Evolutionary conservation across 1,284 basidiomycete species (phyloP).

Genomic region (Papiliotrema flavescens): DNA sequence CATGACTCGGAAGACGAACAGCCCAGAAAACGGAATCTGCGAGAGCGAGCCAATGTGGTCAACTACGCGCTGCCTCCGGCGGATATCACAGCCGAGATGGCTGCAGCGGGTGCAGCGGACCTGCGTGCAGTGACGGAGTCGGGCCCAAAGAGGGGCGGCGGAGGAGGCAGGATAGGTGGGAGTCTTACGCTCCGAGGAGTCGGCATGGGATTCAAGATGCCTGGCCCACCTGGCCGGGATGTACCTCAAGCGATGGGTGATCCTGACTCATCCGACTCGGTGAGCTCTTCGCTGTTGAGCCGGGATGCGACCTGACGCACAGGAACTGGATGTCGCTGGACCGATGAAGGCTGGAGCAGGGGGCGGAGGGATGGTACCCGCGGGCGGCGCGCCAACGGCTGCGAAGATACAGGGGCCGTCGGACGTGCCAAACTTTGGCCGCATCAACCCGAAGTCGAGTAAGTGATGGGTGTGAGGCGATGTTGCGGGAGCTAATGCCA

Average conservation of each 20-base stretch:
- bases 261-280: conserved; percentile 42
- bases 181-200: conserved; percentile 20
- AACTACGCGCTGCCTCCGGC: conserved; percentile 47
- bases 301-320: too few species aligned
- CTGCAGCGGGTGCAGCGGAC: conserved; percentile 19
- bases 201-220: conserved; percentile 23
- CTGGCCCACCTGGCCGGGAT: conserved; percentile 19
- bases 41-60: conserved; percentile 39
- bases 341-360: not conserved
- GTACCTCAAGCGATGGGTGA: conserved; percentile 43
- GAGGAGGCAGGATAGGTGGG: conserved; percentile 29
- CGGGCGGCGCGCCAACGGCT: conserved; percentile 62
- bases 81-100: conserved; percentile 34
- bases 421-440: conserved; percentile 45
- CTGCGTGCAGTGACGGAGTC: not conserved
- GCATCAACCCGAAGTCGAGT: conserved; percentile 47
- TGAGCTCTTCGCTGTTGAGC: too few species aligned
- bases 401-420: conserved; percentile 56
- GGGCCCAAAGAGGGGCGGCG: conserved; percentile 25
- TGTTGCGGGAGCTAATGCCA: conserved; percentile 9
- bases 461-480: conserved; percentile 4
- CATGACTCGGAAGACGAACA: conserved; percentile 30
- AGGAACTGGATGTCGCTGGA: conserved; percentile 17
- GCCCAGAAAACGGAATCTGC: conserved; percentile 27
- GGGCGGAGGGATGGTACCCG: conserved; percentile 3